phyloP scores from a whole-genome alignment of 345 rosid genomes.

The Ricinus communis region DNA sequence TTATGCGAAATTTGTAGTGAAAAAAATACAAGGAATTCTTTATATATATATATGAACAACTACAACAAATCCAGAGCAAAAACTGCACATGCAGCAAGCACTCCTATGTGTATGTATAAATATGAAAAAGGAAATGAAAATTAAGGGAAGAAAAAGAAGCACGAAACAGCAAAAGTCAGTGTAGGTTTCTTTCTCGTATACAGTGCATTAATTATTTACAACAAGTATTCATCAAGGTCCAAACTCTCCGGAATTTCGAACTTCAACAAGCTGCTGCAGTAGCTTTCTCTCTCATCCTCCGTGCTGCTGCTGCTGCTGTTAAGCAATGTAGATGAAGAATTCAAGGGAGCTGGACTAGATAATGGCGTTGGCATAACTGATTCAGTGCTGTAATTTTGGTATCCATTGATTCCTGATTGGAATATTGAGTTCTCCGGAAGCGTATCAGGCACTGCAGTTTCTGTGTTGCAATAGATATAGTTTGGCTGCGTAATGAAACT shows the following conservation, averaged over 20 bases:
- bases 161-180: background rate
- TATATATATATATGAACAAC: conserved; percentile 22
- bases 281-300: conserved; percentile 68
- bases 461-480: conserved; percentile 11
- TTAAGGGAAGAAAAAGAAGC: background rate
- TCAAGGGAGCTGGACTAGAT: conserved; percentile 48
- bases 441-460: conserved; percentile 15
- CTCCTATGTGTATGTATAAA: background rate
- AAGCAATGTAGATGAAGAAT: conserved; percentile 51
- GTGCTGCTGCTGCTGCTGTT: conserved; percentile 56
- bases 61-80: conserved; percentile 4
- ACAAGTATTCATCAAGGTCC: conserved; percentile 60
- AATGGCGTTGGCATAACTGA: conserved; percentile 60
- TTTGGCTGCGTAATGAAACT: conserved; percentile 26
- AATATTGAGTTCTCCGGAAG: conserved; percentile 33
- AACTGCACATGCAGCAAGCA: background rate
- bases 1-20: background rate
- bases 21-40: conserved; percentile 22
- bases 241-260: conserved; percentile 73
- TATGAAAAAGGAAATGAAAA: background rate
- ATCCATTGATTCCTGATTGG: conserved; percentile 27
- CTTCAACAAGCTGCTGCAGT: conserved; percentile 66
- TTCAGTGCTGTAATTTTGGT: conserved; percentile 48
- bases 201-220: conserved; percentile 36
- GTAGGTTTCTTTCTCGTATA: background rate